Evolutionary conservation across 164 flowering plant species (phyloP), one percentile per base, ranked within the genome.

Genomic region (Magnolia officinalis): DNA sequence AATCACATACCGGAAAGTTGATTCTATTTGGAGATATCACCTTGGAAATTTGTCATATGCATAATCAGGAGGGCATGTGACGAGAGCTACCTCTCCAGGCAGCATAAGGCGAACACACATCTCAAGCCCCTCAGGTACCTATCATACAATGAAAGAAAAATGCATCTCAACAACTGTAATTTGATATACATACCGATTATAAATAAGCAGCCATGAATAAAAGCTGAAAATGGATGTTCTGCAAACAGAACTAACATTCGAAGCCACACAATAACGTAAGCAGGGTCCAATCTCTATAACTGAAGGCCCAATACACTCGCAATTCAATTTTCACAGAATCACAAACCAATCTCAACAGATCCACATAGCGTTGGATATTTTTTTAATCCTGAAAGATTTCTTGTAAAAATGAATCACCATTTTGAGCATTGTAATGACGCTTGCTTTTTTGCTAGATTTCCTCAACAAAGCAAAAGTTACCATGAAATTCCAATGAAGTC

Each of bases 111-210:
- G 93, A 63, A 91, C 95, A 85, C 89, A 89, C 99, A 96, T 96
- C 84, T 96, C 99, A 84, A 96, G 87, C 69, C 99, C 99, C 84
- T 96, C 98, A 14, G 99, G 98, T 26, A 96, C 99, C 99, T 96
- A 76, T 14, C 51, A 80, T 3, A 68, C 49, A 75, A 61, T 13
- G 59, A 63, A 63, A 79, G 23, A 67, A 75, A 66, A 52, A 74
- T 29, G 50, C 63, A 72, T 59, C 73, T 66, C 49, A 76, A 65
- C 29, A 72, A 31, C 26, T 21, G 74, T 71, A 67, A 50, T 11
- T 63, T 63, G 61, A 19, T 52, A 18, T 3, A 77, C 23, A 16
- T 8, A 55, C 8, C 13, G 18, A 18, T 55, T 55, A 55, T 16
- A 55, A 55, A 55, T 55, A 55, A 8, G 61, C 13, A 55, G 61